These are phyloP conservation scores for Cicer cuneatum DNA, from an alignment of 306 rosid genomes.

Conservation along the genomic window DNA sequence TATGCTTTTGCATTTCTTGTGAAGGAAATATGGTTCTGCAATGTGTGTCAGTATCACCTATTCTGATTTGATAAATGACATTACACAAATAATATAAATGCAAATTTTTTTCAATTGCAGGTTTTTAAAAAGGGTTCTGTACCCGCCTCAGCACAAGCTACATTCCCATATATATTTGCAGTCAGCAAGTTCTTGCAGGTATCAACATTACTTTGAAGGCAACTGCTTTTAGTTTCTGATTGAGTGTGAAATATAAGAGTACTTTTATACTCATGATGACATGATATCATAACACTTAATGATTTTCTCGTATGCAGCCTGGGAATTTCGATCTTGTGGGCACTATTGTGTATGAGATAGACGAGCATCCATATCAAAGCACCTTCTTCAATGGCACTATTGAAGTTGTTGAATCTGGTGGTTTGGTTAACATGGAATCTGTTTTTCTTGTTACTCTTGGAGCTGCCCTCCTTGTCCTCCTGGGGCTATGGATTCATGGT, in stretches of 20 bases:
- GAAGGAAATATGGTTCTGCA: neutral
- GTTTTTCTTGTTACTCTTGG: slow-evolving; percentile 88
- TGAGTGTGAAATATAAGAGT: slow-evolving; percentile 14
- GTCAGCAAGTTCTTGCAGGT: slow-evolving; percentile 97
- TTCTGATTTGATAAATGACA: slow-evolving; percentile 16
- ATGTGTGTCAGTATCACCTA: neutral
- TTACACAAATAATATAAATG: slow-evolving; percentile 23
- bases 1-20: slow-evolving; percentile 18
- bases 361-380: slow-evolving; percentile 75
- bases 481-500: slow-evolving; percentile 81
- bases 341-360: slow-evolving; percentile 76
- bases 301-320: slow-evolving; percentile 61
- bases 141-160: slow-evolving; percentile 79
- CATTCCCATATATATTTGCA: slow-evolving; percentile 83
- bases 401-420: slow-evolving; percentile 82
- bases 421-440: slow-evolving; percentile 74
- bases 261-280: slow-evolving; percentile 1
- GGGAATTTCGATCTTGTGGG: slow-evolving; percentile 95
- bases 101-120: slow-evolving; percentile 51
- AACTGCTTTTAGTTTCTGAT: slow-evolving; percentile 9
- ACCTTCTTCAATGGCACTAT: slow-evolving; percentile 87
- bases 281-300: neutral
- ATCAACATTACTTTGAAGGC: slow-evolving; percentile 29
- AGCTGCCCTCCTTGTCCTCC: slow-evolving; percentile 69
- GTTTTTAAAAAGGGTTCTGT: slow-evolving; percentile 74